These are phyloP conservation scores for Umbelopsis sp. DNA, from an alignment of 192 early-diverging fungal species.

Conservation along the genomic window DNA sequence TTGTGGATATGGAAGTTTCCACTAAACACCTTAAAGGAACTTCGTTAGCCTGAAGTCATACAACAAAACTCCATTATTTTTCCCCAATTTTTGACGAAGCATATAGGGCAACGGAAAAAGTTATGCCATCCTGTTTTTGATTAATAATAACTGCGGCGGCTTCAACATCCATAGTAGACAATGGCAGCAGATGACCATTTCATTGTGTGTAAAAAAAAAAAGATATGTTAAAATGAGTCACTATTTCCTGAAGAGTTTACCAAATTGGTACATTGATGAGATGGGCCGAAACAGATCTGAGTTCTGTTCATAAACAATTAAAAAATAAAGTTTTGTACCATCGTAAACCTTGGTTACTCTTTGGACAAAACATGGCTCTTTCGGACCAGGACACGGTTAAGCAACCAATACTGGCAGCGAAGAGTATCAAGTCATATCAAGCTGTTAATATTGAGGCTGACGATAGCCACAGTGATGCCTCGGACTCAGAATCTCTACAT, in stretches of 20 bases:
- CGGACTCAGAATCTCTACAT: conserved; percentile 3
- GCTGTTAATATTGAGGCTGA: background rate
- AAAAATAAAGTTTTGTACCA: background rate
- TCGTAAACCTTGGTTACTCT: background rate
- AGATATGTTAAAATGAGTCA: background rate
- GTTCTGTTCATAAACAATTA: background rate
- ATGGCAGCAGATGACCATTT: too few relatives aligned
- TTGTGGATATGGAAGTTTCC: conserved; percentile 21
- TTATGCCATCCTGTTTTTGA: too few relatives aligned
- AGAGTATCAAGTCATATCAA: conserved; percentile 2
- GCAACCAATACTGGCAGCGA: background rate
- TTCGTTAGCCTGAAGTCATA: background rate
- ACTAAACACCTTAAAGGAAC: conserved; percentile 22
- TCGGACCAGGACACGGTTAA: background rate
- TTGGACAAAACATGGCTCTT: background rate
- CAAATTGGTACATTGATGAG: background rate
- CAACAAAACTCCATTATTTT: background rate
- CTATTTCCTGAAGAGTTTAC: background rate
- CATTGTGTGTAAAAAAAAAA: too few relatives aligned
- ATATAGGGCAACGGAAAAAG: too few relatives aligned
- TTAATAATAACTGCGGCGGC: too few relatives aligned
- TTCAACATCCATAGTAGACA: too few relatives aligned
- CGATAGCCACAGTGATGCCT: background rate
- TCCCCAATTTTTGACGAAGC: too few relatives aligned
- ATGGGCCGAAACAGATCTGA: background rate